These are phyloP conservation scores for Euphorbia tirucalli DNA, from an alignment of 345 rosid species.

Conservation along the genomic window DNA sequence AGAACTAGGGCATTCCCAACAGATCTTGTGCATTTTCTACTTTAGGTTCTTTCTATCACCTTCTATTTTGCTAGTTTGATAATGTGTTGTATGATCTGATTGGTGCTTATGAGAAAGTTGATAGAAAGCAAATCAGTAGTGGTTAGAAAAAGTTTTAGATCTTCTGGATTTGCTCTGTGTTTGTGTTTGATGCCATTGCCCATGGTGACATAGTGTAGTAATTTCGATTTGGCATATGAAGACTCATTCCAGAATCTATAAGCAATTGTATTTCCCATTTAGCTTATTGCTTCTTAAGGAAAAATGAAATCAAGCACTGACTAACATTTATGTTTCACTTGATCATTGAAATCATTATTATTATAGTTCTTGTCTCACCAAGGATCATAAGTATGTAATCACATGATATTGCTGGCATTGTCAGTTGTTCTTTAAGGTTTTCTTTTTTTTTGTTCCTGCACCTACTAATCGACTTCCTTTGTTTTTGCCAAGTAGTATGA, in stretches of 20 bases:
- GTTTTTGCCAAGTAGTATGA: constrained; percentile 44
- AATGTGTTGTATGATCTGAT: not conserved
- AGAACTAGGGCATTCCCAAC: too few relatives aligned
- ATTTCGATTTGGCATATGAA: not conserved
- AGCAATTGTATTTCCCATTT: not conserved
- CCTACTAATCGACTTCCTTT: not conserved
- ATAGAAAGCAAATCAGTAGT: not conserved
- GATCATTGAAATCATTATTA: too few relatives aligned
- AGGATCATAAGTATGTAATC: too few relatives aligned
- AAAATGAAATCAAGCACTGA: too few relatives aligned
- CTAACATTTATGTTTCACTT: too few relatives aligned
- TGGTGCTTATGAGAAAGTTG: not conserved
- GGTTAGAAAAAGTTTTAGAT: constrained; percentile 3
- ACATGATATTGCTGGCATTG: not conserved
- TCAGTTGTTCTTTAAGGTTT: too few relatives aligned
- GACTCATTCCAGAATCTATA: not conserved
- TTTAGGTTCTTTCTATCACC: not conserved
- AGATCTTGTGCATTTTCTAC: not conserved
- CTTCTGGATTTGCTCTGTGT: not conserved
- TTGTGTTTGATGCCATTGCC: not conserved
- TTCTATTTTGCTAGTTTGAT: not conserved
- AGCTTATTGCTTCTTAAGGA: too few relatives aligned
- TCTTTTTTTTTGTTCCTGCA: constrained; percentile 2
- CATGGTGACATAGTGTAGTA: not conserved
- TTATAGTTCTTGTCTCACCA: too few relatives aligned